Evolutionary conservation across 2,329 filamentous ascomycete species (phyloP).

Genomic region (Aspergillus phoenicis): DNA sequence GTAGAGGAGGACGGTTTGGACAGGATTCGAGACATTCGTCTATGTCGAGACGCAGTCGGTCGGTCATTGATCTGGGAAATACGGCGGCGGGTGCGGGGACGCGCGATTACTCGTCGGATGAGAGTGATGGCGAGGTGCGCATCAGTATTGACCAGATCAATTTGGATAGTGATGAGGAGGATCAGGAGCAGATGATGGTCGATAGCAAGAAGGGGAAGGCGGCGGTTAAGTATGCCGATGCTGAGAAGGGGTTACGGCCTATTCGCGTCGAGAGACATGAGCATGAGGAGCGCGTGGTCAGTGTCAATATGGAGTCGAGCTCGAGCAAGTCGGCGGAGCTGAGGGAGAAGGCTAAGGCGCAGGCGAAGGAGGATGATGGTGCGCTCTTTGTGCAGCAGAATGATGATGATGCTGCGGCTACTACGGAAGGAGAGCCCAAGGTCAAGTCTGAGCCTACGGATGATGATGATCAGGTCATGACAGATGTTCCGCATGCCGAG

Average conservation of each 20-base stretch:
- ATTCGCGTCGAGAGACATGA: conserved; percentile 59
- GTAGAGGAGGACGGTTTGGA: conserved; percentile 28
- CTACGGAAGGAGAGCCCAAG: conserved; percentile 28
- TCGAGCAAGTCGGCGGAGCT: conserved; percentile 48
- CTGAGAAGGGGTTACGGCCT: conserved; percentile 47
- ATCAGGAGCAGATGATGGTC: conserved; percentile 30
- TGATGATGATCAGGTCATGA: conserved; percentile 46
- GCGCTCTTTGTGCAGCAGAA: conserved; percentile 25
- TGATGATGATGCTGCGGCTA: conserved; percentile 20
- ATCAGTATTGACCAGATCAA: conserved; percentile 62
- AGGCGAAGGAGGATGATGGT: conserved; percentile 33
- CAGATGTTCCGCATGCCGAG: conserved; percentile 33
- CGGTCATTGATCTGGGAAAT: conserved; percentile 29
- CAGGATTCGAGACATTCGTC: conserved; percentile 30
- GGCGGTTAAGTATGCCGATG: conserved; percentile 27
- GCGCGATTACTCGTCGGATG: conserved; percentile 46
- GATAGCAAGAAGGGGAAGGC: conserved; percentile 38
- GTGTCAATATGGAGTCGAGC: conserved; percentile 58
- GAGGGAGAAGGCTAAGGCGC: conserved; percentile 38
- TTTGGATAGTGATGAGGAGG: conserved; percentile 57
- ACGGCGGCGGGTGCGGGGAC: conserved; percentile 22
- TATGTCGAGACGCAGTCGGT: conserved; percentile 33
- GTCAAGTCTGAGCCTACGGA: conserved; percentile 60
- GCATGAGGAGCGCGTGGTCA: conserved; percentile 57
- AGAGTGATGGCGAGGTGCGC: conserved; percentile 48